These are phyloP conservation scores for Ophiosphaerella korrae DNA, from an alignment of 2,329 filamentous ascomycete genomes.

Conservation along the genomic window DNA sequence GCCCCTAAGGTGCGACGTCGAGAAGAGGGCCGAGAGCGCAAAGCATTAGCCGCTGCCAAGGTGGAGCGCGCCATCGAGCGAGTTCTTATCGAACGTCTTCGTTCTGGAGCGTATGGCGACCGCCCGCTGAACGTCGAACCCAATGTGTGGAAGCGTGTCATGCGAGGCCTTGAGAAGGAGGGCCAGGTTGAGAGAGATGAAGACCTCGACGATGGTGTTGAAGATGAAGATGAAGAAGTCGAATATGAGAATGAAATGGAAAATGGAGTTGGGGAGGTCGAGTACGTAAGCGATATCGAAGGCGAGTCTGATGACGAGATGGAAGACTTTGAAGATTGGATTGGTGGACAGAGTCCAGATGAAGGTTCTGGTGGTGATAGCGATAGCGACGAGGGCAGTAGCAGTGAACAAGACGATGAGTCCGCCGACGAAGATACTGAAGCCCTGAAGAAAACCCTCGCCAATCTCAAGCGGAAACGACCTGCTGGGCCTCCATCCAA, in stretches of 20 bases:
- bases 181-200: constrained; percentile 83
- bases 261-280: constrained; percentile 75
- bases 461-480: constrained; percentile 62
- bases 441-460: constrained; percentile 62
- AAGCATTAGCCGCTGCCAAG: constrained; percentile 71
- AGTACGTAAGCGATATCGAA: constrained; percentile 92
- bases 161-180: constrained; percentile 84
- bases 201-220: constrained; percentile 86
- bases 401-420: constrained; percentile 58
- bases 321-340: constrained; percentile 84
- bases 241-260: constrained; percentile 69
- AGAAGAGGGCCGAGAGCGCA: constrained; percentile 56
- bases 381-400: constrained; percentile 59
- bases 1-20: constrained; percentile 79
- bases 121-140: constrained; percentile 94
- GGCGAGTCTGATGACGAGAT: constrained; percentile 72
- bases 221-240: constrained; percentile 73
- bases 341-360: constrained; percentile 70
- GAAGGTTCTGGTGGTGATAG: constrained; percentile 62
- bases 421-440: constrained; percentile 60
- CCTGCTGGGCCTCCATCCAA: constrained; percentile 56
- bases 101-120: constrained; percentile 93
- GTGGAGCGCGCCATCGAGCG: constrained; percentile 94
- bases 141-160: constrained; percentile 94
- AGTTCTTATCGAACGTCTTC: constrained; percentile 87